Evolutionary conservation across 108 stramenopile genomes (phyloP), one percentile per base, ranked within the genome.

Genomic region (Nitzschia sp.): DNA sequence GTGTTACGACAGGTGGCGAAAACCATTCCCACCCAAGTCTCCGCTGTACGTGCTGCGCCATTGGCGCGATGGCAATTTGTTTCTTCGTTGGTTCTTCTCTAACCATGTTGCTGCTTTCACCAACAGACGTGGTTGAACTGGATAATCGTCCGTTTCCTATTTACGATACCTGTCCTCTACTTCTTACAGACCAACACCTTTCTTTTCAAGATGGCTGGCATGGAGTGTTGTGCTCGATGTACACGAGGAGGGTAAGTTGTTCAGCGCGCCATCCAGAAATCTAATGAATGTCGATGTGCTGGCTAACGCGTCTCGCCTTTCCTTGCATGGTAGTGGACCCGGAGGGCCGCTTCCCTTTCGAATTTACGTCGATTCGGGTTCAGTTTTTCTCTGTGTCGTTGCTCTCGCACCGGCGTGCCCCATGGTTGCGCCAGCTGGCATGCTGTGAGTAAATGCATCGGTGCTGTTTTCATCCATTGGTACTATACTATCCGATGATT

Each of bases 111-210:
- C n/a, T 8, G 15, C 15, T 3, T 34, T 1, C n/a, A 27, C n/a
- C 58, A 59, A 8, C 49, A 31, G 92, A 89, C 59, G n/a, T 95
- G 95, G 95, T 46, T 93, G 24, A 95, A 95, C 70, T 95, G 94
- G 94, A 91, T 92, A 25, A 87, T 92, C 46, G 69, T 91, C 15
- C 77, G 90, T 45, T 73, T 75, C 19, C 65, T 68, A 26, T 55
- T 86, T 32, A 76, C 76, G 6, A 21, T 91, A 34, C 91, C 94
- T 8, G 48, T 87, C 57, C 76, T 86, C 26, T 95, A 95, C 59
- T 63, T 95, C 58, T 69, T 95, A 19, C 88, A 91, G 56, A 57
- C 88, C 63, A 89, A 89, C 59, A 82, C 89, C 9, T 90, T 86
- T 49, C 30, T 87, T n/a, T 90, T 87, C 58, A 51, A 46, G 3